Conservation (phyloP, 176 grass and related monocot genomes). For the Carex littledalei region DNA sequence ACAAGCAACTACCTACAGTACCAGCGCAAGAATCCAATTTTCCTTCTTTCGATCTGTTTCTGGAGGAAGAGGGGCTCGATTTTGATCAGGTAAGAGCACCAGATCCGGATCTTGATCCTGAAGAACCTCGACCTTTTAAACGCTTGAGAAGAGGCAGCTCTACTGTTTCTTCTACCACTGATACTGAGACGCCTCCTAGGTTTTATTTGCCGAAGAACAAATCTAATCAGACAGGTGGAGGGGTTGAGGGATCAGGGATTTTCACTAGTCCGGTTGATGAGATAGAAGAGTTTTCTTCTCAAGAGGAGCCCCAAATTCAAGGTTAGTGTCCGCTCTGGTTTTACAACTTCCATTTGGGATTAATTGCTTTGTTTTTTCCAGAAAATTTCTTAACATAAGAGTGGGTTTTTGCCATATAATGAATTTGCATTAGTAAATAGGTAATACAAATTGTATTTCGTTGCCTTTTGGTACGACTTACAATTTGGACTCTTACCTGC, state of each 20-base stretch:
- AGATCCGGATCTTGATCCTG: neutral
- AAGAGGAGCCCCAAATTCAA: constrained; percentile 35
- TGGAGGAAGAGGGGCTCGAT: constrained; percentile 24
- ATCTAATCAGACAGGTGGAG: constrained; percentile 16
- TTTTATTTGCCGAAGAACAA: neutral
- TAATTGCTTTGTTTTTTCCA: neutral
- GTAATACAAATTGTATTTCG: neutral
- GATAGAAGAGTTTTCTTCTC: constrained; percentile 45
- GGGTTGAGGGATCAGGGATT: neutral
- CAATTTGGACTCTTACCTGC: neutral
- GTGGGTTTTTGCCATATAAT: neutral
- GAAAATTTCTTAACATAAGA: neutral
- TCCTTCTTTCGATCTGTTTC: constrained; percentile 38
- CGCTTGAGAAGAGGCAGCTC: constrained; percentile 40
- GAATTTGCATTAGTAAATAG: neutral
- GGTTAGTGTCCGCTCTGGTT: constrained; percentile 17
- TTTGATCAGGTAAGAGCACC: neutral
- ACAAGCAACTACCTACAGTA: neutral
- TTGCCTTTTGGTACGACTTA: neutral
- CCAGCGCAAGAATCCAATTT: neutral
- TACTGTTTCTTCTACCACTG: constrained; percentile 14
- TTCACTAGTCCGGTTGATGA: constrained; percentile 45
- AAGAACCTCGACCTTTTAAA: constrained; percentile 32
- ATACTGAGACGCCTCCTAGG: neutral
- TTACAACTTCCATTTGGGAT: neutral